Conservation (phyloP, 83 land plant species). For the Larix sibirica region DNA sequence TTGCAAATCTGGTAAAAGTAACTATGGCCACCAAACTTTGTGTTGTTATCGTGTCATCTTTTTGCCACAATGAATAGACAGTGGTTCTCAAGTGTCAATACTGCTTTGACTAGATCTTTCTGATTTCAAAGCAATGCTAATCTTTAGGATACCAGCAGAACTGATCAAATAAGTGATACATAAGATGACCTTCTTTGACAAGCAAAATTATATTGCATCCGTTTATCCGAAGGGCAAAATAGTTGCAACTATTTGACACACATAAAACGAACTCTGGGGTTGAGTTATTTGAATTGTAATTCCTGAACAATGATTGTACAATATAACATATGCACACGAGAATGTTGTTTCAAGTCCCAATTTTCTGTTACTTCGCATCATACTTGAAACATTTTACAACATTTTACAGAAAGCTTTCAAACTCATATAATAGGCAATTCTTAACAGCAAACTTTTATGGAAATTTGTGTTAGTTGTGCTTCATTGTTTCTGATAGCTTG, state of each 20-base stretch:
- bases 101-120: not conserved
- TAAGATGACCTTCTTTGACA: not conserved
- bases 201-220: not conserved
- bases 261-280: not conserved
- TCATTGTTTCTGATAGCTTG: not conserved
- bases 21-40: not conserved
- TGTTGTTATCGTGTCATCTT: not conserved
- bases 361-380: not conserved
- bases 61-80: not conserved
- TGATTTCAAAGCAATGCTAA: too few species aligned
- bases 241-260: not conserved
- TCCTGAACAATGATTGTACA: not conserved
- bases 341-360: not conserved
- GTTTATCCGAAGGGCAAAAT: not conserved
- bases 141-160: too few species aligned
- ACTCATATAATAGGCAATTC: not conserved
- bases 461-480: not conserved
- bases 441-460: not conserved
- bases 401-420: not conserved
- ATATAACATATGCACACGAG: not conserved
- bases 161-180: not conserved
- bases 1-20: not conserved
- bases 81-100: not conserved
- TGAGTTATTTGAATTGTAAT: not conserved
- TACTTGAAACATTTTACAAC: not conserved